Percentiles rank a stretch among this genome's conserved stretches.
Evolutionary conservation across 78 protist genomes (phyloP).

Genomic region (Dictyostelium intermedium): DNA sequence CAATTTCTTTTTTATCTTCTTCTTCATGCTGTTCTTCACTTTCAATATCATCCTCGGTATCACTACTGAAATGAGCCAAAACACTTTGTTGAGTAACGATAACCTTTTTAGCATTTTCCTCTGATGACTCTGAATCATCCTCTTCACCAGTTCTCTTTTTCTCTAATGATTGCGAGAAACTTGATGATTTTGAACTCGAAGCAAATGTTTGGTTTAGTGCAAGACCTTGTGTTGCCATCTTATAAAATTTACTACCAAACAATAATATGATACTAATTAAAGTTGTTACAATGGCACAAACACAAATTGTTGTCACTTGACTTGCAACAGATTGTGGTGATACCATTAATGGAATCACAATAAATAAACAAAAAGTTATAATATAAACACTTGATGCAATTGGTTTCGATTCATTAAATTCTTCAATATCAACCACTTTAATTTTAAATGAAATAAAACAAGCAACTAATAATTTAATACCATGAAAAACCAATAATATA

Average conservation of each 20-base stretch:
- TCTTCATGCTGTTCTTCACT: not conserved
- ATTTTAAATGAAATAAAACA: slow-evolving; percentile 57
- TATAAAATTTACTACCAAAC: slow-evolving; percentile 21
- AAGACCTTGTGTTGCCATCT: not conserved
- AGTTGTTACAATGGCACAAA: not conserved
- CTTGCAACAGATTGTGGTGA: not conserved
- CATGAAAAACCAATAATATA: slow-evolving; percentile 25
- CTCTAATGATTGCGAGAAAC: not conserved
- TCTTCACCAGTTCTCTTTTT: not conserved
- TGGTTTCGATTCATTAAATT: slow-evolving; percentile 40
- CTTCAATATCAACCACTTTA: slow-evolving; percentile 17
- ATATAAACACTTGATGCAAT: slow-evolving; percentile 10
- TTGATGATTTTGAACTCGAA: not conserved
- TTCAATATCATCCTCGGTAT: not conserved
- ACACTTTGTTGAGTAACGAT: not conserved
- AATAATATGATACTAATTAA: not conserved
- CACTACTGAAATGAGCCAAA: not conserved
- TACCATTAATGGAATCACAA: slow-evolving; percentile 38
- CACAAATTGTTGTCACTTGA: slow-evolving; percentile 18
- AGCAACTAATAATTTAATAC: slow-evolving; percentile 19
- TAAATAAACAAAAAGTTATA: slow-evolving; percentile 43
- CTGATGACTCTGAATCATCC: not conserved
- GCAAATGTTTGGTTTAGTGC: not conserved
- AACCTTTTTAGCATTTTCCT: not conserved
- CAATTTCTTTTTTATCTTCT: not conserved